Conservation (phyloP, 192 early-diverging fungal genomes). For the Podila verticillata region DNA sequence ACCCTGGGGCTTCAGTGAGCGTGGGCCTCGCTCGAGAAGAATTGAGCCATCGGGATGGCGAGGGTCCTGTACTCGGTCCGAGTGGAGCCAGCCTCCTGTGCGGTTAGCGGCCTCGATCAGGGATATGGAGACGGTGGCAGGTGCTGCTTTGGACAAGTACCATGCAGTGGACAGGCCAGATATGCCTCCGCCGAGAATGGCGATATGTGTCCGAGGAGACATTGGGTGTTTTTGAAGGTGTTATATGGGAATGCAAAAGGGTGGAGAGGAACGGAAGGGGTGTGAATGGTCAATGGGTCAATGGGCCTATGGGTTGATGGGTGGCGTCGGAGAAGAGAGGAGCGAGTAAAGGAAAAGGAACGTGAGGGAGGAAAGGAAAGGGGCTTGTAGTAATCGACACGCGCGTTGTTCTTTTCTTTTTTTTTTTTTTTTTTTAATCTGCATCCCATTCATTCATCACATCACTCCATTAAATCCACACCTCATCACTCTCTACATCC, state of each 20-base stretch:
- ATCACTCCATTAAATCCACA: background rate
- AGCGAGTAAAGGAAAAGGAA: too few species aligned
- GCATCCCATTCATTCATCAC: background rate
- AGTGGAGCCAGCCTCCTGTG: slow-evolving; percentile 90
- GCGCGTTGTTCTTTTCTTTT: too few species aligned
- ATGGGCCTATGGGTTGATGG: too few species aligned
- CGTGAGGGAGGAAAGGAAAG: too few species aligned
- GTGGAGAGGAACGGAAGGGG: background rate
- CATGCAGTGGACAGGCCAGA: slow-evolving; percentile 87
- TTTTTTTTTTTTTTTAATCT: background rate
- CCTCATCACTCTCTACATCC: background rate
- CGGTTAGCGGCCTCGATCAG: slow-evolving; percentile 77
- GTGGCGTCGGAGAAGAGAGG: too few species aligned
- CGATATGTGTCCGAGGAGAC: slow-evolving; percentile 57
- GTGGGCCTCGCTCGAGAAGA: slow-evolving; percentile 83
- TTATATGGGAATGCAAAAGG: background rate
- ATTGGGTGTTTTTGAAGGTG: slow-evolving; percentile 8
- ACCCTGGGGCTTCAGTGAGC: slow-evolving; percentile 81
- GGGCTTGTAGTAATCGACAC: too few species aligned
- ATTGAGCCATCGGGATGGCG: slow-evolving; percentile 43
- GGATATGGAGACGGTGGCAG: slow-evolving; percentile 63
- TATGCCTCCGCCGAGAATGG: slow-evolving; percentile 93
- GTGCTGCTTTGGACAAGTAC: slow-evolving; percentile 67
- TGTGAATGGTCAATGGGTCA: too few species aligned
- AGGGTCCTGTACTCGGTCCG: slow-evolving; percentile 58